Conservation (phyloP, 2,329 filamentous ascomycete genomes). For the Penicillium sp. region DNA sequence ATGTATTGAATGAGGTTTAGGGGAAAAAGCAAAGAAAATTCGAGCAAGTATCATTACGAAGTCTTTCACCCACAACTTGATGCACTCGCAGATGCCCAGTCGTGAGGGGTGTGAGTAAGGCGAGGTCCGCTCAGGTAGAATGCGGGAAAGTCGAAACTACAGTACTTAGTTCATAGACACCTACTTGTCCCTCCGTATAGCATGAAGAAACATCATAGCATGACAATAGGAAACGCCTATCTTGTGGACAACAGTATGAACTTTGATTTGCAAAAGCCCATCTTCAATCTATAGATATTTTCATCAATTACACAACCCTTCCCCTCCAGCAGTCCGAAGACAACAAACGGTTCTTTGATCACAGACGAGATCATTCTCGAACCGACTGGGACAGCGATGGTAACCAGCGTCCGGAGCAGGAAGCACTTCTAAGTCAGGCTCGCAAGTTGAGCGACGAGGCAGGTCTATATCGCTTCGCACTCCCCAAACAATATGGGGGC, state of each 20-base stretch:
- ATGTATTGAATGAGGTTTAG: not conserved
- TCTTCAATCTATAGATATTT: slow-evolving; percentile 54
- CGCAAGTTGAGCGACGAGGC: slow-evolving; percentile 56
- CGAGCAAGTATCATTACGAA: too few species aligned
- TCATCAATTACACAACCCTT: slow-evolving; percentile 53
- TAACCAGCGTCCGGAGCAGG: slow-evolving; percentile 60
- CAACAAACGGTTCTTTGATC: slow-evolving; percentile 66
- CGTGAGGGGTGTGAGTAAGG: not conserved
- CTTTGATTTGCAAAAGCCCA: slow-evolving; percentile 55
- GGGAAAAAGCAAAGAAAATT: too few species aligned
- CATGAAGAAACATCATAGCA: not conserved
- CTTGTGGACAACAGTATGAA: slow-evolving; percentile 42
- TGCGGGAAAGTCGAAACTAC: slow-evolving; percentile 12
- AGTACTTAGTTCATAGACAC: not conserved
- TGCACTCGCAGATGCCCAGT: not conserved
- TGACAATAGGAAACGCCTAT: not conserved
- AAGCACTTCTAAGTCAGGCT: slow-evolving; percentile 53
- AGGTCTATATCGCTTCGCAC: slow-evolving; percentile 60
- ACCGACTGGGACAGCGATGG: slow-evolving; percentile 62
- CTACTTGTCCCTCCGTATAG: not conserved
- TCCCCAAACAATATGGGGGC: slow-evolving; percentile 59
- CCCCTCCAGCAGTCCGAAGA: slow-evolving; percentile 51
- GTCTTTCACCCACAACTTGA: not conserved
- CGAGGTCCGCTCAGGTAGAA: slow-evolving; percentile 13
- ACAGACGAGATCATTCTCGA: slow-evolving; percentile 61